Evolutionary conservation across 306 rosid genomes (phyloP), one percentile per base, ranked within the genome.

Genomic region (Prinsepia uniflora): DNA sequence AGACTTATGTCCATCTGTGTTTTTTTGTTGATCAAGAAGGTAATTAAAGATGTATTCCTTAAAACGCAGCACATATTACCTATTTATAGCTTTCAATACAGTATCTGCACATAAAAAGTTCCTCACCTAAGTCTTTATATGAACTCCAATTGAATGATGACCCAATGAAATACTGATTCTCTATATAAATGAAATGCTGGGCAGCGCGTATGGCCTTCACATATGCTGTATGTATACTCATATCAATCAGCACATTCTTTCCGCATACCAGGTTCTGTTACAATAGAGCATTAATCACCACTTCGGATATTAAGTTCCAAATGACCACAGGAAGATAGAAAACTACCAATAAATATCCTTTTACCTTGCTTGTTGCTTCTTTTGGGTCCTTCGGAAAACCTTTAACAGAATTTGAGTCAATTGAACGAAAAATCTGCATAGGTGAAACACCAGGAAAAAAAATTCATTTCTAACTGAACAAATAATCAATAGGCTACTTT

Each of bases 221-320:
- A 45, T 94, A 91, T 50, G 99, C 99, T 24, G 95, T 81, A 54
- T 94, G 99, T 83, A 94, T 94, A 84, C 99, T 94, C 99, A 94
- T 94, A 88, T 94, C 99, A 34, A 94, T 94, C 82, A 94, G 79
- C 82, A 94, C 84, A 84, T 94, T 94, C 82, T 94, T 94, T 74
- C 99, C 97, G 65, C 97, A 91, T 70, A 91, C 87, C 8, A 94
- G 81, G 79, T 89, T 91, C 99, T 94, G 96, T 70, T 66, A 69
- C 22, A 80, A 70, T 48, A 82, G 70, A 63, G 66, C 17, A 80
- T 34, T 41, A 65, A 59, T 81, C 40, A 86, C 63, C 68, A 47
- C 20, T 72, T 64, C 15, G 11, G 62, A 68, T 40, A 5, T 39
- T 69, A 68, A 46, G 17, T 63, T 53, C 54, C 17, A 67, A 80